A percentile compares a stretch with the other conserved stretches of the same genome.
Evolutionary conservation across 2,329 filamentous ascomycete genomes (phyloP).

Genomic region (Pseudocercospora cruenta): DNA sequence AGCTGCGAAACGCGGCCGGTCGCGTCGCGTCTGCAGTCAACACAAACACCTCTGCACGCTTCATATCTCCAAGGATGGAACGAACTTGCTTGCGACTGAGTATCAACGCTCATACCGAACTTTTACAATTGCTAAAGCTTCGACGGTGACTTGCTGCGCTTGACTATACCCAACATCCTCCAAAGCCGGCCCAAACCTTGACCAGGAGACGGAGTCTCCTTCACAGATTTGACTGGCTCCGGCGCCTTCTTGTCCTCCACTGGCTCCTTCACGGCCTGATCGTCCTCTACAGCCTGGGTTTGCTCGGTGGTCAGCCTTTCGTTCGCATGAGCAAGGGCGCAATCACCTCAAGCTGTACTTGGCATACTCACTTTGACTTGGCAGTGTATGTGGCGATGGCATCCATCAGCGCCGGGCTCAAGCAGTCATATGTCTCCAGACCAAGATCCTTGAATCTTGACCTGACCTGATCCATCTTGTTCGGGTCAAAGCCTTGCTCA

Average conservation of each 20-base stretch:
- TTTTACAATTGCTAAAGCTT: constrained; percentile 10
- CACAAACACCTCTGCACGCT: no score
- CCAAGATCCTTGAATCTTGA: constrained; percentile 58
- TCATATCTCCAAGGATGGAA: no score
- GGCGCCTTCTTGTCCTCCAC: not conserved
- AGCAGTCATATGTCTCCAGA: constrained; percentile 64
- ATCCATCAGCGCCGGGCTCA: constrained; percentile 68
- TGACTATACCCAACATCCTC: constrained; percentile 17
- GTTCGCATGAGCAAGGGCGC: constrained; percentile 13
- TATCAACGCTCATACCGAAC: not conserved
- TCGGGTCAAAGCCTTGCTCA: constrained; percentile 66
- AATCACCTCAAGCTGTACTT: not conserved
- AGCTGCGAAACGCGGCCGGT: no score
- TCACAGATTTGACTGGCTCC: not conserved
- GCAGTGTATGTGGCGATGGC: constrained; percentile 31
- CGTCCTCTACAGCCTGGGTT: constrained; percentile 21
- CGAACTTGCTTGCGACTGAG: no score
- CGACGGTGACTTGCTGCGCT: constrained; percentile 8
- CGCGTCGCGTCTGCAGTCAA: no score
- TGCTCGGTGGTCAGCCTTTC: constrained; percentile 19
- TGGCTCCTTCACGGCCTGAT: not conserved
- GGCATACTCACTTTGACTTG: constrained; percentile 28
- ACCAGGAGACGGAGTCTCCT: not conserved
- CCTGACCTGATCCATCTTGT: constrained; percentile 60
- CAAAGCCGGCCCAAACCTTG: constrained; percentile 11